Base-by-base conservation (phyloP, 352 stramenopile species). In the Phytophthora meadii region DNA sequence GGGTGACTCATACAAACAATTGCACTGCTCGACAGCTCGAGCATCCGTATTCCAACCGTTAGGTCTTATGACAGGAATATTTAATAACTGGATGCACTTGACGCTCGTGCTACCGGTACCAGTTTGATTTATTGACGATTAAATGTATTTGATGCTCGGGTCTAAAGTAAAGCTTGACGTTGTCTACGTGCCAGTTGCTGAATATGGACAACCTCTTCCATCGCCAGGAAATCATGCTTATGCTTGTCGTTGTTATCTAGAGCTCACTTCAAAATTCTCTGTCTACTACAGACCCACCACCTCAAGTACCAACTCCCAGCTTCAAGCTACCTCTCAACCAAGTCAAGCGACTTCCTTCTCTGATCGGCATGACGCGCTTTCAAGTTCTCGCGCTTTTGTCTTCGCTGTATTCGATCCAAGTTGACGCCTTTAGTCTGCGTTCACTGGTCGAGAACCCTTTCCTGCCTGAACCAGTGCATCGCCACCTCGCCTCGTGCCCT, bases 261-360 rank as follows among this genome's bases (percentile, higher is more conserved):
- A 54, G 44, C 22, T 71, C 63, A 71, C 40, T 71, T 22, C 56
- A 71, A 30, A 56, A 51, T 30, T 67, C 52, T 54, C 56, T 44
- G 63, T 67, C 63, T 54, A 65, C 30, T 47, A 47, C 61, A 40
- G 61, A 70, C 56, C 61, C 53, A 71, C 63, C 50, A 58, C 42
- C 22, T 22, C 63, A 46, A 67, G 42, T 57, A 66, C 48, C 40
- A 48, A 34, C 36, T n/a, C 40, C 47, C 42, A 61, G 63, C 62
- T 53, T 36, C 54, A 28, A 50, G 62, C 55, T 70, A 55, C 49
- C 55, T n/a, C n/a, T 15, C 37, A 17, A 24, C 41, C 42, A 67
- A 36, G 44, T 62, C 63, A 54, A 51, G n/a, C 15, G 63, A 71
- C 63, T 71, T 67, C 48, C 17, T 30, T 15, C 19, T 44, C 7